Evolutionary conservation across 352 stramenopile species (phyloP).

Genomic region (Phytophthora tentaculata): DNA sequence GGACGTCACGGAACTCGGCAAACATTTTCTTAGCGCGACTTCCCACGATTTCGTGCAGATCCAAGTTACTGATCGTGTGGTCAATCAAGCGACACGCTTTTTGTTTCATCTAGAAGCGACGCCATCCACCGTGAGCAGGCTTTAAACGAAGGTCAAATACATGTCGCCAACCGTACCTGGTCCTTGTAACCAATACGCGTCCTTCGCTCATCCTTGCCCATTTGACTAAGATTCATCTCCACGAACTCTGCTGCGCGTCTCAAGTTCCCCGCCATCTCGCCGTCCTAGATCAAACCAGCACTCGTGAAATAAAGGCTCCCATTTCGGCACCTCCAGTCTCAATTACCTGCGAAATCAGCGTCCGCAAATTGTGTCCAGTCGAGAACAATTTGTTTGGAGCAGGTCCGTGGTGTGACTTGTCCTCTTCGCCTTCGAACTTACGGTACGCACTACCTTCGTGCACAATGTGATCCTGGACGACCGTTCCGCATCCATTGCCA

Average conservation of each 20-base stretch:
- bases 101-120: constrained; percentile 91
- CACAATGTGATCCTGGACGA: constrained; percentile 95
- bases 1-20: constrained; percentile 95
- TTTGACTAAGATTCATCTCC: constrained; percentile 97
- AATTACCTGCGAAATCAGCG: constrained; percentile 90
- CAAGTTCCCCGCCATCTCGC: constrained; percentile 87
- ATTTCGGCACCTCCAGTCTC: constrained; percentile 7
- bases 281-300: constrained; percentile 61
- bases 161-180: constrained; percentile 71
- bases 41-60: constrained; percentile 95
- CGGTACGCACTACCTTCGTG: constrained; percentile 96
- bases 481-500: constrained; percentile 92
- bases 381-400: constrained; percentile 95
- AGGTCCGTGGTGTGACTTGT: constrained; percentile 97
- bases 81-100: constrained; percentile 89
- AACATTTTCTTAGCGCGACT: constrained; percentile 96
- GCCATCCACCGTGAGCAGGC: constrained; percentile 27
- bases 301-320: constrained; percentile 24
- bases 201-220: constrained; percentile 95
- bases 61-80: constrained; percentile 94
- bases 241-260: constrained; percentile 90
- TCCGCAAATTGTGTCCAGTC: constrained; percentile 95
- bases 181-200: constrained; percentile 98
- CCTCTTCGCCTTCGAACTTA: constrained; percentile 97
- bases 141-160: constrained; percentile 18